Percentiles rank a stretch among this genome's conserved stretches.
phyloP scores from a whole-genome alignment of 1,139 yeast genomes.

The Lodderomyces jiufengensis region DNA sequence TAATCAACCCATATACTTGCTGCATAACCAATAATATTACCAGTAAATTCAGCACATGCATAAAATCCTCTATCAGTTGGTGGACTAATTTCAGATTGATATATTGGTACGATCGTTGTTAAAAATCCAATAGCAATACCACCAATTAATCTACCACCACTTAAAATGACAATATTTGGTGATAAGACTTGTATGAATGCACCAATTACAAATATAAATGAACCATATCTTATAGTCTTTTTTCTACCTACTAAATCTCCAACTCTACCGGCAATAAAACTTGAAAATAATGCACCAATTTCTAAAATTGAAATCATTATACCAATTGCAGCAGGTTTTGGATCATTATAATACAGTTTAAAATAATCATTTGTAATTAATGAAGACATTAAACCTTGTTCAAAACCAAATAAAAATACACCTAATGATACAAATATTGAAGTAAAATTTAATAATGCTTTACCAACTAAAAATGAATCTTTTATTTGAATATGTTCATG shows the following conservation, averaged over 20 bases:
- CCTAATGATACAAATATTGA: slow-evolving; percentile 58
- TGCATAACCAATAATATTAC: slow-evolving; percentile 83
- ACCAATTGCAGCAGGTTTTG: slow-evolving; percentile 48
- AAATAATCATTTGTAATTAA: slow-evolving; percentile 67
- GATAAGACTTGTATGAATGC: slow-evolving; percentile 68
- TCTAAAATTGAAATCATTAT: slow-evolving; percentile 52
- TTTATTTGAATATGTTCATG: slow-evolving; percentile 34
- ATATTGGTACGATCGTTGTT: slow-evolving; percentile 93
- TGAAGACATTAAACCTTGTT: slow-evolving; percentile 61
- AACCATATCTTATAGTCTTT: slow-evolving; percentile 76
- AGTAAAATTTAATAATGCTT: slow-evolving; percentile 51
- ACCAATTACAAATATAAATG: slow-evolving; percentile 75
- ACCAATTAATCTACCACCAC: slow-evolving; percentile 72
- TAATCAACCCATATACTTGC: slow-evolving; percentile 91
- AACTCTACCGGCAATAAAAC: slow-evolving; percentile 69
- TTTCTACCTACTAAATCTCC: slow-evolving; percentile 84
- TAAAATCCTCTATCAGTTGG: slow-evolving; percentile 84
- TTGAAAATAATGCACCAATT: slow-evolving; percentile 78
- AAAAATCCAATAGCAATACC: slow-evolving; percentile 89
- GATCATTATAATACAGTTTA: slow-evolving; percentile 68
- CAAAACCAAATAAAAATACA: slow-evolving; percentile 59
- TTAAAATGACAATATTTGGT: slow-evolving; percentile 43
- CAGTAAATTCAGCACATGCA: slow-evolving; percentile 91
- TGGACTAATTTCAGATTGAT: slow-evolving; percentile 88
- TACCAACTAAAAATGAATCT: slow-evolving; percentile 48